Percentiles rank a stretch among this genome's conserved stretches.
Conservation (phyloP, 352 stramenopile genomes). For the Phytophthora litchii region DNA sequence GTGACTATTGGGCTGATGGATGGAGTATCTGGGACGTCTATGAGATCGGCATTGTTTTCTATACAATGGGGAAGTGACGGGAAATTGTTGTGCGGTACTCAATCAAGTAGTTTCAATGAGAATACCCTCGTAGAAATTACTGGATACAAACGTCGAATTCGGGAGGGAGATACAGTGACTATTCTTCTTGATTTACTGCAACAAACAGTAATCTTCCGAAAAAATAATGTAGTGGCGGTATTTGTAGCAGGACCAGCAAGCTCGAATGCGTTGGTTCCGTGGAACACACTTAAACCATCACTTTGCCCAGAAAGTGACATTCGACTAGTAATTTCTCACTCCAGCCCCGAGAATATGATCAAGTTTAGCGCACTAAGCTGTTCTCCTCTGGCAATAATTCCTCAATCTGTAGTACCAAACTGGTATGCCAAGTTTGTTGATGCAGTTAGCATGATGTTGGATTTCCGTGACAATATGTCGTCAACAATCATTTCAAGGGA, state of each 20-base stretch:
- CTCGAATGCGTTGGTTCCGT: slow-evolving; percentile 31
- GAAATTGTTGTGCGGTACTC: slow-evolving; percentile 15
- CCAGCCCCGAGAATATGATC: slow-evolving; percentile 27
- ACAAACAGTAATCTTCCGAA: slow-evolving; percentile 39
- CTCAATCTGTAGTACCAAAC: slow-evolving; percentile 35
- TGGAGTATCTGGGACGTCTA: slow-evolving; percentile 4
- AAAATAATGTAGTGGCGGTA: slow-evolving; percentile 42
- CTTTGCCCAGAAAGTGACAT: slow-evolving; percentile 15
- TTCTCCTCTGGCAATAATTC: slow-evolving; percentile 48
- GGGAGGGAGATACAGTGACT: slow-evolving; percentile 45
- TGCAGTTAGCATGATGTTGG: slow-evolving; percentile 56
- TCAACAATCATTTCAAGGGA: slow-evolving; percentile 50
- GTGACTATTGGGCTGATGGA: slow-evolving; percentile 35
- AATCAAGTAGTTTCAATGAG: not conserved
- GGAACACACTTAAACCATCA: slow-evolving; percentile 18
- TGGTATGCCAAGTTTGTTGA: slow-evolving; percentile 75
- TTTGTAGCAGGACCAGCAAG: slow-evolving; percentile 21
- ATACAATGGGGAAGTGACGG: slow-evolving; percentile 39
- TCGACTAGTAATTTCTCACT: slow-evolving; percentile 33
- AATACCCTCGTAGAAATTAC: slow-evolving; percentile 20
- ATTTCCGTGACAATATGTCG: slow-evolving; percentile 51
- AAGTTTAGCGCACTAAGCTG: slow-evolving; percentile 24
- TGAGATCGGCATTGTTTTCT: not conserved
- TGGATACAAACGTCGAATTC: slow-evolving; percentile 29
- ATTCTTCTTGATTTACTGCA: slow-evolving; percentile 48